Conservation (phyloP, 345 rosid species). For the Schrenkiella parvula region DNA sequence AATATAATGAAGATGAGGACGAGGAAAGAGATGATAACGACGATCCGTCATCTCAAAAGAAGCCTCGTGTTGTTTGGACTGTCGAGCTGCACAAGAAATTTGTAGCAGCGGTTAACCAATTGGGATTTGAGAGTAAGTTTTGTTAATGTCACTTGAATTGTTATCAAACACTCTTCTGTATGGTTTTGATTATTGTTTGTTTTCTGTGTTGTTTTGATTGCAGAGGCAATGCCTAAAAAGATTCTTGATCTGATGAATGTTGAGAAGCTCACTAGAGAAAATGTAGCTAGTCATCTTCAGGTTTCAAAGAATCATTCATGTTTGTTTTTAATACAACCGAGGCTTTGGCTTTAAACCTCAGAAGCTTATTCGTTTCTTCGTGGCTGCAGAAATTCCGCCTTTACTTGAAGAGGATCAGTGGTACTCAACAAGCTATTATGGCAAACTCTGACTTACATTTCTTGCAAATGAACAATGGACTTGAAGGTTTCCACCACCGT, state of each 20-base stretch:
- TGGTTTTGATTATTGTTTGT: background rate
- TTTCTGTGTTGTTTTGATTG: constrained; percentile 1
- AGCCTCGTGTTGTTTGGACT: constrained; percentile 91
- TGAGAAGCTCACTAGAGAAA: constrained; percentile 83
- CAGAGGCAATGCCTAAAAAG: constrained; percentile 98
- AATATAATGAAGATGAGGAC: constrained; percentile 58
- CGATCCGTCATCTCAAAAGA: constrained; percentile 66
- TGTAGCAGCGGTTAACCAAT: constrained; percentile 75
- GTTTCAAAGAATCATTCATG: constrained; percentile 24
- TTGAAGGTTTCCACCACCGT: constrained; percentile 48
- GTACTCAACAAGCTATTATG: constrained; percentile 64
- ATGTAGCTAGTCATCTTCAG: constrained; percentile 98
- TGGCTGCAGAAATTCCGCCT: constrained; percentile 72
- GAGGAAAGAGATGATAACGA: constrained; percentile 61
- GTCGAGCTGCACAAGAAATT: constrained; percentile 78
- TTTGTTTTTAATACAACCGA: background rate
- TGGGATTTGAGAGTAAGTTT: constrained; percentile 83
- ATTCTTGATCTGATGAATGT: constrained; percentile 92
- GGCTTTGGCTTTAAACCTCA: background rate
- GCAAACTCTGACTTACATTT: constrained; percentile 56
- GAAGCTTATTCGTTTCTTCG: constrained; percentile 20
- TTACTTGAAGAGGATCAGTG: constrained; percentile 67
- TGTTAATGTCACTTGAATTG: background rate
- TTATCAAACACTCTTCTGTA: background rate
- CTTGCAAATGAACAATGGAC: constrained; percentile 52